A percentile compares a stretch with the other conserved stretches of the same genome.
These are phyloP conservation scores for Volvox africanus DNA, from an alignment of 139 green algal genomes.

Conservation along the genomic window DNA sequence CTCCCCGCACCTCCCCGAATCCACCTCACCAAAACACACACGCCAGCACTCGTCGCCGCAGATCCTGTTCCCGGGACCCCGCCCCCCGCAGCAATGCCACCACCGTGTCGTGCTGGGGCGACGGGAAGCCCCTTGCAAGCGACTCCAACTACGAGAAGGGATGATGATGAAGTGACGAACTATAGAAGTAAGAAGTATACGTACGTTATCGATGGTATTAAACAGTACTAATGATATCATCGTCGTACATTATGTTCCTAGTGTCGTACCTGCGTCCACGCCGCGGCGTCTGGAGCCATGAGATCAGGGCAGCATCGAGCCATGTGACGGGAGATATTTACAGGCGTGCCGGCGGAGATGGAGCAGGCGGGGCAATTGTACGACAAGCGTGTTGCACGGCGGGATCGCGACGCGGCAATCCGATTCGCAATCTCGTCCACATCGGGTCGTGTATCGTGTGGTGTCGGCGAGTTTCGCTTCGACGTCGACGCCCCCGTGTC, in stretches of 20 bases:
- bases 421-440: conserved; percentile 36
- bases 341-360: conserved; percentile 36
- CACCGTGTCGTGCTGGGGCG: conserved; percentile 6
- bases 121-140: neutral
- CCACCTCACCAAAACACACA: conserved; percentile 35
- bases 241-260: too few species aligned
- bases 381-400: conserved; percentile 15
- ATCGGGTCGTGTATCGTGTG: neutral
- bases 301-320: conserved; percentile 51
- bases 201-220: too few species aligned
- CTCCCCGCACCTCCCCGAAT: too few species aligned
- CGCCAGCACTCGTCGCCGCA: neutral
- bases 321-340: conserved; percentile 45
- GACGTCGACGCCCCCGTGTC: too few species aligned
- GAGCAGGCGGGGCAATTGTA: conserved; percentile 50
- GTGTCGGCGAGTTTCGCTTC: too few species aligned
- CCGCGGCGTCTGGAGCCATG: neutral
- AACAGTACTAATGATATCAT: too few species aligned
- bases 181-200: too few species aligned
- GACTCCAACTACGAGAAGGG: neutral
- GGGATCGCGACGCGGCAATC: conserved; percentile 41
- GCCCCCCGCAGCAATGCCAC: conserved; percentile 41
- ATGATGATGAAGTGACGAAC: too few species aligned
- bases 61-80: neutral
- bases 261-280: conserved; percentile 7